Conservation (phyloP, 495 filamentous ascomycete species). For the Ramalina intermedia region DNA sequence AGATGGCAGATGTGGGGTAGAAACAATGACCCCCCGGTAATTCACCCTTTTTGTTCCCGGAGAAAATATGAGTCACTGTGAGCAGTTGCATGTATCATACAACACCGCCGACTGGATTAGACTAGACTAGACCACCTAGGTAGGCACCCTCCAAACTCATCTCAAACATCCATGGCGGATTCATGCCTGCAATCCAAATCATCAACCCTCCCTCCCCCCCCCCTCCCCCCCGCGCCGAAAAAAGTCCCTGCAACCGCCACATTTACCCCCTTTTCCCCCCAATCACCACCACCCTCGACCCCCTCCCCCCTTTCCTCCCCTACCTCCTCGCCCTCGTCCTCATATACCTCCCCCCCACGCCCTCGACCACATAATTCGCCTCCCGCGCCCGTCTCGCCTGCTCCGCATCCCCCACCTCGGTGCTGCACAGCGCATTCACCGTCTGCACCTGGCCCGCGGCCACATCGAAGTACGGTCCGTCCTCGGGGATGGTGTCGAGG, state of each 20-base stretch:
- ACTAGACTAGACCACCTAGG: neutral
- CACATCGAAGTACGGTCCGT: conserved; percentile 1
- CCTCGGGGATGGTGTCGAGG: too few species aligned
- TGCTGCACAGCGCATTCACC: neutral
- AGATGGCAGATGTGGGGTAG: neutral
- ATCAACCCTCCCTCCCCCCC: neutral
- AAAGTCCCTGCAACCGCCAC: too few species aligned
- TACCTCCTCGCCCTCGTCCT: neutral
- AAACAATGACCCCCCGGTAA: neutral
- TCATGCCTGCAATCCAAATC: neutral
- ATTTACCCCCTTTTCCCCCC: neutral
- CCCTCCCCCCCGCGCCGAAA: neutral
- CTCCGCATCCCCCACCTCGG: neutral
- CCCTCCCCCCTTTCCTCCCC: too few species aligned
- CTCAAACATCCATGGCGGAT: neutral
- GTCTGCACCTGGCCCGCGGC: neutral
- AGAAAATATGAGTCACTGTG: neutral
- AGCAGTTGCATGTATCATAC: neutral
- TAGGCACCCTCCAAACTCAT: neutral
- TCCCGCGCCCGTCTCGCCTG: neutral
- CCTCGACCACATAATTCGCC: neutral
- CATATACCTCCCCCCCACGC: neutral
- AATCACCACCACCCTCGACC: neutral
- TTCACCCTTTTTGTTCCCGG: neutral
- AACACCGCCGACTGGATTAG: neutral